These are phyloP conservation scores for Penicillium fimorum DNA, from an alignment of 495 filamentous ascomycete species.

Conservation along the genomic window DNA sequence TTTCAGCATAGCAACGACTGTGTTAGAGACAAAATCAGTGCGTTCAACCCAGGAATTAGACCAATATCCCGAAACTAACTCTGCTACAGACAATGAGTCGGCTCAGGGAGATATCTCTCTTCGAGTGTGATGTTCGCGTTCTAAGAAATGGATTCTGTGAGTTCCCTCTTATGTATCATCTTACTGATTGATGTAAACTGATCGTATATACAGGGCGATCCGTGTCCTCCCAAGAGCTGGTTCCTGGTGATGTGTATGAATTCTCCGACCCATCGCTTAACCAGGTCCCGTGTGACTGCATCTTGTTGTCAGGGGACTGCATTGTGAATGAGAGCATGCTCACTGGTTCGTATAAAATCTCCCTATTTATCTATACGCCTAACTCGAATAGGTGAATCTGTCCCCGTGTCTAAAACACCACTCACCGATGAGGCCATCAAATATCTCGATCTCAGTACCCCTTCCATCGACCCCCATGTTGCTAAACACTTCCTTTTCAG, in stretches of 20 bases:
- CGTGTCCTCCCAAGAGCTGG: slow-evolving; percentile 80
- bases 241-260: slow-evolving; percentile 96
- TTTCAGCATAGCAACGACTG: slow-evolving; percentile 83
- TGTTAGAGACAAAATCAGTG: slow-evolving; percentile 87
- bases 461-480: slow-evolving; percentile 73
- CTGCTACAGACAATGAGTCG: slow-evolving; percentile 75
- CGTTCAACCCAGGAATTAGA: slow-evolving; percentile 7
- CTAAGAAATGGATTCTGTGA: slow-evolving; percentile 91
- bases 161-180: slow-evolving; percentile 26
- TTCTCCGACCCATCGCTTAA: slow-evolving; percentile 91
- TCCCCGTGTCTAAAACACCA: slow-evolving; percentile 90
- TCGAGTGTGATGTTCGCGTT: slow-evolving; percentile 92
- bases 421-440: slow-evolving; percentile 78
- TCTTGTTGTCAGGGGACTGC: slow-evolving; percentile 90
- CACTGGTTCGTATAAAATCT: slow-evolving; percentile 56
- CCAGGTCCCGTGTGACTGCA: slow-evolving; percentile 92
- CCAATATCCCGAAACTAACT: slow-evolving; percentile 24
- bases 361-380: slow-evolving; percentile 10
- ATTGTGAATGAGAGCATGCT: slow-evolving; percentile 99
- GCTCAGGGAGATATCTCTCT: slow-evolving; percentile 86
- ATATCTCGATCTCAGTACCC: slow-evolving; percentile 69
- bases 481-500: slow-evolving; percentile 89
- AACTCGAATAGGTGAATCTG: slow-evolving; percentile 72
- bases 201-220: slow-evolving; percentile 63
- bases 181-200: neutral